Percentiles rank a stretch among this genome's conserved stretches.
These are phyloP conservation scores for Abelmoschus esculentus DNA, from an alignment of 345 rosid species.

Conservation along the genomic window DNA sequence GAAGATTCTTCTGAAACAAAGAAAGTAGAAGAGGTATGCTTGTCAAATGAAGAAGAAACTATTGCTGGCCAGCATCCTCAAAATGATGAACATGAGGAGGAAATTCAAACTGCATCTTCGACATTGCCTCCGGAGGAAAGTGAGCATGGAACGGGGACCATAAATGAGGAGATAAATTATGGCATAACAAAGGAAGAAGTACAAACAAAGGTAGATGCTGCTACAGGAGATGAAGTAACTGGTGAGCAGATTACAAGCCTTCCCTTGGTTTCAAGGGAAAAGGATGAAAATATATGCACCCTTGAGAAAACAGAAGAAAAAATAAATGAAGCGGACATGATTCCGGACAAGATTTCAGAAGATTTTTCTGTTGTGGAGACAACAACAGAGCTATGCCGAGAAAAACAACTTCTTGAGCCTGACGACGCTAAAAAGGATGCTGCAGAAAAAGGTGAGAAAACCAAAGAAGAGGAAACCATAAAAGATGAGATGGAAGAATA, in stretches of 20 bases:
- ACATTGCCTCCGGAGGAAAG: background rate
- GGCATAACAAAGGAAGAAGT: slow-evolving; percentile 10
- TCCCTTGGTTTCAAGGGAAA: background rate
- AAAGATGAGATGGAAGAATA: slow-evolving; percentile 17
- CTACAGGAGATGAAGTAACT: slow-evolving; percentile 5
- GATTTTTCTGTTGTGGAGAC: background rate
- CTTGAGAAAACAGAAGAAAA: background rate
- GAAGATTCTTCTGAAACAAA: slow-evolving; percentile 9
- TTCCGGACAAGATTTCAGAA: background rate
- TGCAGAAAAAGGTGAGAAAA: background rate
- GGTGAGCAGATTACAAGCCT: slow-evolving; percentile 15
- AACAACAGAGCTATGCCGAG: background rate
- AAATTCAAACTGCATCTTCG: background rate
- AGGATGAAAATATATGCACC: background rate
- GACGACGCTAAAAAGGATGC: background rate
- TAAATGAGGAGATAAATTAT: slow-evolving; percentile 21
- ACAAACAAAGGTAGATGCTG: slow-evolving; percentile 12
- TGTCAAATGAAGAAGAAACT: background rate
- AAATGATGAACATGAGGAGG: background rate
- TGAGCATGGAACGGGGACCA: background rate
- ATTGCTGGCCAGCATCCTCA: background rate
- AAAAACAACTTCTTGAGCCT: background rate
- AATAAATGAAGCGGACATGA: background rate
- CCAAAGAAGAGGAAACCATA: background rate
- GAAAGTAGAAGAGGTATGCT: slow-evolving; percentile 2